Evolutionary conservation across 2,329 filamentous ascomycete genomes (phyloP).

Genomic region (Passalora sequoiae): DNA sequence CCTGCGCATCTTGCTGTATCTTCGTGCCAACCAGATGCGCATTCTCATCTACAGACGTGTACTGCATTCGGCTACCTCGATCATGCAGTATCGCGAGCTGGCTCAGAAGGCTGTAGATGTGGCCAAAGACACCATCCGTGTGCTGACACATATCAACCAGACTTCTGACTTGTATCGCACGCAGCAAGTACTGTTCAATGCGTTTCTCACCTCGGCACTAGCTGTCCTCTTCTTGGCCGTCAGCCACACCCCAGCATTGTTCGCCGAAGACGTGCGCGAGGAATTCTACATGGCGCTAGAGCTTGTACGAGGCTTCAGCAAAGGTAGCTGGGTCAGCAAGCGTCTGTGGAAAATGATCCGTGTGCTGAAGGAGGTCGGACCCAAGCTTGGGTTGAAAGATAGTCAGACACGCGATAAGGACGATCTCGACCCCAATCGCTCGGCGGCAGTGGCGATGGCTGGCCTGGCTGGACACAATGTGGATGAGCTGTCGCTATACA

Average conservation of each 20-base stretch:
- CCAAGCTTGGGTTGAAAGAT: conserved; percentile 53
- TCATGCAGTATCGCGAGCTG: conserved; percentile 67
- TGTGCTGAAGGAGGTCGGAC: conserved; percentile 66
- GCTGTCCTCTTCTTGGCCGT: conserved; percentile 72
- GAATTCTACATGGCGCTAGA: conserved; percentile 77
- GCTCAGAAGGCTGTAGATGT: conserved; percentile 71
- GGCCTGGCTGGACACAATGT: conserved; percentile 59
- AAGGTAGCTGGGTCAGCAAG: conserved; percentile 65
- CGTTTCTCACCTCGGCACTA: conserved; percentile 70
- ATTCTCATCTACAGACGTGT: conserved; percentile 85
- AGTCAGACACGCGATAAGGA: conserved; percentile 25
- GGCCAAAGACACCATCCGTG: conserved; percentile 70
- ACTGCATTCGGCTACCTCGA: conserved; percentile 76
- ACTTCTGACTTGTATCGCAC: conserved; percentile 66
- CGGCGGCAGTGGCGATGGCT: conserved; percentile 61
- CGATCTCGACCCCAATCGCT: conserved; percentile 53
- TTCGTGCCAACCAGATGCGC: conserved; percentile 84
- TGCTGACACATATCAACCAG: conserved; percentile 65
- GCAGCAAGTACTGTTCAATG: conserved; percentile 73
- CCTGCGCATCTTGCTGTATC: conserved; percentile 75
- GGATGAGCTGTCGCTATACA: conserved; percentile 51
- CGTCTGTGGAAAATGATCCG: conserved; percentile 68
- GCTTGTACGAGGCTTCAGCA: conserved; percentile 66
- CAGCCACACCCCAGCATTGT: conserved; percentile 67
- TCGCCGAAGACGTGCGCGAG: conserved; percentile 62